These are phyloP conservation scores for Amauroascus niger DNA, from an alignment of 2,329 filamentous ascomycete species.

Conservation along the genomic window DNA sequence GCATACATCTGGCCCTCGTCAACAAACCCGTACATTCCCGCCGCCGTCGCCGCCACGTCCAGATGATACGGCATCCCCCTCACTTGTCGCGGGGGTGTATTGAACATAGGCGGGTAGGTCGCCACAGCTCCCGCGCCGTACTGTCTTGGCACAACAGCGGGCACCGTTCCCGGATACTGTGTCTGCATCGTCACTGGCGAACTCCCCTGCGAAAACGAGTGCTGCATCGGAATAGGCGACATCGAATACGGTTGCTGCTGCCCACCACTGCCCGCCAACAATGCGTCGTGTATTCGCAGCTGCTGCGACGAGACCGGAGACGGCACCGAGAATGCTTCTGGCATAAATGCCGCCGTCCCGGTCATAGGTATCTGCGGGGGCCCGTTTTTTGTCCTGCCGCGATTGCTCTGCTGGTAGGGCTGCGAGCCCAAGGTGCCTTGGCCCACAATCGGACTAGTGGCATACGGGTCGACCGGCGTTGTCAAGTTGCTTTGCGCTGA, in stretches of 20 bases:
- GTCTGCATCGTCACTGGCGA: conserved; percentile 8
- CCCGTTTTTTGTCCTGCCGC: neutral
- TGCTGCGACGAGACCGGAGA: conserved; percentile 1
- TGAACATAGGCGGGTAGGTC: conserved; percentile 21
- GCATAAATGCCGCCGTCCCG: conserved; percentile 6
- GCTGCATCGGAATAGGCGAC: neutral
- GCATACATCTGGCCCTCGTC: conserved; percentile 18
- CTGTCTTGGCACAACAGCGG: neutral
- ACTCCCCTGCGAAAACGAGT: conserved; percentile 8
- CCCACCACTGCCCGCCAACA: neutral
- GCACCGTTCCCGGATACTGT: neutral
- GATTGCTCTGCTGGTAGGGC: neutral
- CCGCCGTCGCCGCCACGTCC: neutral
- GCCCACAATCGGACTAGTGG: neutral
- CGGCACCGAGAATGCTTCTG: conserved; percentile 8
- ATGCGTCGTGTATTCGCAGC: conserved; percentile 10
- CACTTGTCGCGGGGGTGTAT: conserved; percentile 7
- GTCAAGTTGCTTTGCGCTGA: neutral
- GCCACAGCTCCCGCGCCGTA: conserved; percentile 12
- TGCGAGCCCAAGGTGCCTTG: neutral
- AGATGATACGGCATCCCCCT: conserved; percentile 6
- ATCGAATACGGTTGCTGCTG: conserved; percentile 1
- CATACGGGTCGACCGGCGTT: neutral
- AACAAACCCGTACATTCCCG: neutral
- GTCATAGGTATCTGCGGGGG: neutral